phyloP scores from a whole-genome alignment of 1,284 basidiomycete species.

The Sporisorium exsertum region DNA sequence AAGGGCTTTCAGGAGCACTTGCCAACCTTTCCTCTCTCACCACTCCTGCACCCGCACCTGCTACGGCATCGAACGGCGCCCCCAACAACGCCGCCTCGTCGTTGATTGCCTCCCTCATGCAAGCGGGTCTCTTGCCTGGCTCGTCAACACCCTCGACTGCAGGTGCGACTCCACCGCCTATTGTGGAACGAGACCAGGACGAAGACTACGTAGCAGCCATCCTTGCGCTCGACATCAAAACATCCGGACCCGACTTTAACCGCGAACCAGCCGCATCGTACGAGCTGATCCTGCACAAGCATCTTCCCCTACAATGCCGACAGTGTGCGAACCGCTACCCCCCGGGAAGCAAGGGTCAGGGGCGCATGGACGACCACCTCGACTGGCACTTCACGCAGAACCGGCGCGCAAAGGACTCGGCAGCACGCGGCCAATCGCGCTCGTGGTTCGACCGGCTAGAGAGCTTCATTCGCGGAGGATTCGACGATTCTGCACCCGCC shows the following conservation, averaged over 20 bases:
- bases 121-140: constrained; percentile 60
- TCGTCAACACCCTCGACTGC: constrained; percentile 41
- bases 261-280: constrained; percentile 74
- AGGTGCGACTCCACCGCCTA: constrained; percentile 63
- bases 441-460: constrained; percentile 89
- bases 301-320: constrained; percentile 86
- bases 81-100: constrained; percentile 40
- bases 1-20: constrained; percentile 34
- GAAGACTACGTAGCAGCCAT: constrained; percentile 78
- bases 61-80: constrained; percentile 4
- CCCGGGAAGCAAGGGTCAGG: constrained; percentile 79
- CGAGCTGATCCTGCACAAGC: constrained; percentile 57
- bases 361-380: constrained; percentile 85
- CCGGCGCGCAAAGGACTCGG: constrained; percentile 83
- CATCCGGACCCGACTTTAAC: constrained; percentile 79
- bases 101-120: constrained; percentile 62
- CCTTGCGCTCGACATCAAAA: constrained; percentile 77
- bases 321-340: constrained; percentile 92
- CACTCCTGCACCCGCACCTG: constrained; percentile 5
- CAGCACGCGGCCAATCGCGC: constrained; percentile 87
- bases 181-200: constrained; percentile 71
- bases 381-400: constrained; percentile 98
- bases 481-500: constrained; percentile 48
- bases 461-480: constrained; percentile 72
- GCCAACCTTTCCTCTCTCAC: constrained; percentile 31